Evolutionary conservation across 108 stramenopile genomes (phyloP), one percentile per base, ranked within the genome.

Genomic region (Conticribra guillardii): DNA sequence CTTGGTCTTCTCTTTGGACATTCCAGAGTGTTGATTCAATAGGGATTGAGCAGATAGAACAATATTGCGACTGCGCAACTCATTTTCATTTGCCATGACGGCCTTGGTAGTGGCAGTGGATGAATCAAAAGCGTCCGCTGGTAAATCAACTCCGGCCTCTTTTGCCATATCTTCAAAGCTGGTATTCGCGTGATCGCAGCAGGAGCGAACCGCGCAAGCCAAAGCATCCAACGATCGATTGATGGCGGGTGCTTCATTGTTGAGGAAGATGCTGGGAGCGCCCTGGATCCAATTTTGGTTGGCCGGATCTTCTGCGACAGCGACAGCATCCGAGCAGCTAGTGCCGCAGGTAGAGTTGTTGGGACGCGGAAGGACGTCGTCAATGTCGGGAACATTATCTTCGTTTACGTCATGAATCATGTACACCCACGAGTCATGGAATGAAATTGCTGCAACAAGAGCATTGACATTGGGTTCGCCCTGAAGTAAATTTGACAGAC

Each of bases 41-140:
- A 94, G 59, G 1, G 87, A 82, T 29, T 84, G 88, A 23, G 90
- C 90, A 1, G 89, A 90, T 51, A 91, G 54, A 11, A 94, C 81
- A 80, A 94, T 87, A 60, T 94, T 94, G 3, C 93, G 88, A 60
- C 87, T 88, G 76, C 93, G 91, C 54, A 94, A 65, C 67, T 94
- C 90, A 67, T 91, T 88, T 50, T 90, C 87, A 49, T 90, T 81
- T 64, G 89, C 81, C 76, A 87, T 74, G 18, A 93, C 89, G 1
- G 92, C 92, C 22, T 82, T 74, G 2, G 73, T 71, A 1, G 87
- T 86, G 2, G 85, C 68, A 32, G 87, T 76, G 53, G 31, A 48
- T 34, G 32, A 49, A 30, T 61, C 54, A 4, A 41, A 49, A 52
- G 32, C 60, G 16, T 21, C 18, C 18, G 46, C 64, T 7, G 54